These are phyloP conservation scores for Adansonia rubrostipa DNA, from an alignment of 441 rosid species.

Conservation along the genomic window DNA sequence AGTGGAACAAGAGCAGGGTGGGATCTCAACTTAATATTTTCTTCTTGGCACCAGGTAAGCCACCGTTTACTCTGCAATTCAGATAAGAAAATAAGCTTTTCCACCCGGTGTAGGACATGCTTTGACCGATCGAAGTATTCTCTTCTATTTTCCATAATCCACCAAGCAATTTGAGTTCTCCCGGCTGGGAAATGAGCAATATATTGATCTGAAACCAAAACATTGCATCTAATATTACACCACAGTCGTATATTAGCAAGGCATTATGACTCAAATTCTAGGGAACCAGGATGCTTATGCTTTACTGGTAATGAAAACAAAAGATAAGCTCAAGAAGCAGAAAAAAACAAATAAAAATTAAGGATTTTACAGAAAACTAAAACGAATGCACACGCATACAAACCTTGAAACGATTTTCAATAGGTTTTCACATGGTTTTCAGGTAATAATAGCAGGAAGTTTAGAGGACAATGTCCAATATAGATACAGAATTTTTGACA, in stretches of 20 bases:
- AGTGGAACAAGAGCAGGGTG: constrained; percentile 82
- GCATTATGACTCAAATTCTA: background rate
- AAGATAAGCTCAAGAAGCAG: background rate
- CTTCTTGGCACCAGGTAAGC: constrained; percentile 92
- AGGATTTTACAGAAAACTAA: constrained; percentile 6
- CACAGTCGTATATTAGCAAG: background rate
- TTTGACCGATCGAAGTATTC: constrained; percentile 93
- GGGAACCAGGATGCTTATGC: background rate
- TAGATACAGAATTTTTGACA: background rate
- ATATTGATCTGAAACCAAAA: constrained; percentile 74
- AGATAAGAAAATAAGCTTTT: constrained; percentile 79
- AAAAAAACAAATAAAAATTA: constrained; percentile 2
- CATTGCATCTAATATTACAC: constrained; percentile 1
- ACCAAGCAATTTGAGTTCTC: constrained; percentile 95
- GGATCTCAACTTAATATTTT: constrained; percentile 78
- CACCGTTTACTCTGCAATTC: constrained; percentile 86
- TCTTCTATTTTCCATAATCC: constrained; percentile 97
- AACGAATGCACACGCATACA: background rate
- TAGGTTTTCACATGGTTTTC: background rate
- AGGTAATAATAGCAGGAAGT: background rate
- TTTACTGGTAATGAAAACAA: background rate
- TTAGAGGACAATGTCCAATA: background rate
- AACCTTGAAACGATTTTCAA: background rate
- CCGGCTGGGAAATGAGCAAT: constrained; percentile 88
- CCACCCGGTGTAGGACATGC: constrained; percentile 75